Conservation (phyloP, 371 early-diverging fungal species). For the Rhizopus arrhizus region DNA sequence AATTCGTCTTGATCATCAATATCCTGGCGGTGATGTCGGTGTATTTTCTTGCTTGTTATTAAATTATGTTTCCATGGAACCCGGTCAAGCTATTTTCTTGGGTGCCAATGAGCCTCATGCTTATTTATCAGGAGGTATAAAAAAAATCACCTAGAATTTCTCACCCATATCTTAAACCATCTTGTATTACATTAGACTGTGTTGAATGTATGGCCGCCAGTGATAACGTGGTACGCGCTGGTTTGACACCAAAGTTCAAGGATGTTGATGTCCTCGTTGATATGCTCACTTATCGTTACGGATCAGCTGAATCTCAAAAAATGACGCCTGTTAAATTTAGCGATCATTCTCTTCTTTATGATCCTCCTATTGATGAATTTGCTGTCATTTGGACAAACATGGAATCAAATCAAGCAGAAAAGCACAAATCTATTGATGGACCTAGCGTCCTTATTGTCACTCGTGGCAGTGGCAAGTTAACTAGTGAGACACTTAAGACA, state of each 20-base stretch:
- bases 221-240: constrained; percentile 97
- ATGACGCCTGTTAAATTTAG: constrained; percentile 57
- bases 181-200: constrained; percentile 66
- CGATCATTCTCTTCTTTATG: constrained; percentile 73
- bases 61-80: constrained; percentile 79
- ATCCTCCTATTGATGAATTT: constrained; percentile 97
- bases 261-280: constrained; percentile 89
- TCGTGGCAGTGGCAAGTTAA: constrained; percentile 55
- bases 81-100: constrained; percentile 93
- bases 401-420: constrained; percentile 48
- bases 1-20: constrained; percentile 77
- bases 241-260: constrained; percentile 97
- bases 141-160: constrained; percentile 1
- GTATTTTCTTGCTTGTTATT: constrained; percentile 85
- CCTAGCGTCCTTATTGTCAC: constrained; percentile 88
- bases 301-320: constrained; percentile 77
- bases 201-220: constrained; percentile 98
- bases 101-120: constrained; percentile 98
- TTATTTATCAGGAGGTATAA: constrained; percentile 86
- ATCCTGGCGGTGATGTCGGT: constrained; percentile 90
- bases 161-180: background rate
- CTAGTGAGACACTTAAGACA: constrained; percentile 28
- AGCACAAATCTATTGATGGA: constrained; percentile 65
- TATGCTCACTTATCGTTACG: constrained; percentile 92
- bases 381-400: constrained; percentile 73